phyloP scores from a whole-genome alignment of 768 basidiomycete species.

The Naganishia friedmannii region DNA sequence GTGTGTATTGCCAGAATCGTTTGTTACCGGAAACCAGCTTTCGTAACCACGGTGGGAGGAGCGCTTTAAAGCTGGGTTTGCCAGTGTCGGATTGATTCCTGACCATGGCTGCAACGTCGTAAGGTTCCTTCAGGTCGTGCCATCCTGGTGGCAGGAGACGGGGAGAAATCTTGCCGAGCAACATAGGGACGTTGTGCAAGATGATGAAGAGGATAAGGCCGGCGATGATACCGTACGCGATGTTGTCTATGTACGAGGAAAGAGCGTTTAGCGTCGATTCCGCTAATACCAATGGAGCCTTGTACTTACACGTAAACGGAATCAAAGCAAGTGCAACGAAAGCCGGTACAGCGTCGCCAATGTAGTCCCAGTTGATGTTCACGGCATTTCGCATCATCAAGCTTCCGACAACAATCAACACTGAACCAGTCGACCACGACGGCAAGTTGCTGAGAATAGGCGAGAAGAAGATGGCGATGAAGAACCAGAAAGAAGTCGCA shows the following conservation, averaged over 20 bases:
- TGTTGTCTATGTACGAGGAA: slow-evolving; percentile 56
- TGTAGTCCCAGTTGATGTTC: slow-evolving; percentile 85
- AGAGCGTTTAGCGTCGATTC: not conserved
- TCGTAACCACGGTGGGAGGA: slow-evolving; percentile 44
- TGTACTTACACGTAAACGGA: slow-evolving; percentile 45
- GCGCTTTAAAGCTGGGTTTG: slow-evolving; percentile 29
- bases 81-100: slow-evolving; percentile 36
- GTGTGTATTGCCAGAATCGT: slow-evolving; percentile 43
- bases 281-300: slow-evolving; percentile 36
- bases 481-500: slow-evolving; percentile 69
- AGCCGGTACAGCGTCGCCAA: slow-evolving; percentile 81
- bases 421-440: slow-evolving; percentile 81
- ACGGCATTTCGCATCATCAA: slow-evolving; percentile 82
- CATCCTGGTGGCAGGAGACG: slow-evolving; percentile 44
- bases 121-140: slow-evolving; percentile 46
- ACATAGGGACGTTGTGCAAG: slow-evolving; percentile 68
- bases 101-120: slow-evolving; percentile 41
- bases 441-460: slow-evolving; percentile 86
- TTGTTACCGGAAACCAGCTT: slow-evolving; percentile 40
- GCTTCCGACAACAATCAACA: slow-evolving; percentile 78
- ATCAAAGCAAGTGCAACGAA: slow-evolving; percentile 79
- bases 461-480: slow-evolving; percentile 79
- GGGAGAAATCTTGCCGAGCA: slow-evolving; percentile 58
- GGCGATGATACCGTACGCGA: slow-evolving; percentile 83
- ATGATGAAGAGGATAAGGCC: slow-evolving; percentile 69